Conservation (phyloP, 2,329 filamentous ascomycete species). For the Ceratocystiopsis minuta region DNA sequence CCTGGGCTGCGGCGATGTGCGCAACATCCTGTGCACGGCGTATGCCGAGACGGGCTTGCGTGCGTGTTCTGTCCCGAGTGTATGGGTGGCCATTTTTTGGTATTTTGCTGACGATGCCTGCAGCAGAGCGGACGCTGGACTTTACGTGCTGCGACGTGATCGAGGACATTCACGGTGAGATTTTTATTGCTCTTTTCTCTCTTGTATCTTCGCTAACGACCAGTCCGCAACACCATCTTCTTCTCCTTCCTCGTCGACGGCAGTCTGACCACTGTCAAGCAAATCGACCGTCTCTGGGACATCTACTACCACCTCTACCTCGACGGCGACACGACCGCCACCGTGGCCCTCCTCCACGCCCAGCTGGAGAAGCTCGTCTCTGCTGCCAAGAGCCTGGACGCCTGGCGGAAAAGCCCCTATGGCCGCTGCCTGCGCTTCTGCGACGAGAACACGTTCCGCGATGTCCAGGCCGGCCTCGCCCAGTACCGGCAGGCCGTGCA, state of each 20-base stretch:
- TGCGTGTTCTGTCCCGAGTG: slow-evolving; percentile 14
- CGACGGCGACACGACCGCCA: slow-evolving; percentile 14
- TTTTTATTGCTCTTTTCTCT: background rate
- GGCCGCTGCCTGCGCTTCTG: slow-evolving; percentile 28
- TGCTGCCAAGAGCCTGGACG: slow-evolving; percentile 18
- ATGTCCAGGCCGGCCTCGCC: slow-evolving; percentile 23
- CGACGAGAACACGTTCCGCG: slow-evolving; percentile 25
- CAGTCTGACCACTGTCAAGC: slow-evolving; percentile 4
- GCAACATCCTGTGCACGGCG: slow-evolving; percentile 36
- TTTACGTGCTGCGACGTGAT: slow-evolving; percentile 39
- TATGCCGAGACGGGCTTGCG: slow-evolving; percentile 23
- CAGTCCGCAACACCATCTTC: slow-evolving; percentile 37
- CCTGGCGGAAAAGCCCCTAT: slow-evolving; percentile 29
- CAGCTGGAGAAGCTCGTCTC: slow-evolving; percentile 27
- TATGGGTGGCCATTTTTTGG: background rate
- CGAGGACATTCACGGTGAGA: slow-evolving; percentile 29
- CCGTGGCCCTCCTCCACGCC: slow-evolving; percentile 16
- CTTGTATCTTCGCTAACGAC: background rate
- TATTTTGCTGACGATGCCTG: slow-evolving; percentile 9
- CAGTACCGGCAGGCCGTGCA: slow-evolving; percentile 12
- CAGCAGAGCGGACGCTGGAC: slow-evolving; percentile 26
- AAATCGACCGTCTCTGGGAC: slow-evolving; percentile 25
- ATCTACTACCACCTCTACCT: slow-evolving; percentile 37
- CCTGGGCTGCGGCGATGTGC: slow-evolving; percentile 37
- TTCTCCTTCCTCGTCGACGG: slow-evolving; percentile 31